Conservation (phyloP, 2,329 filamentous ascomycete species). For the Phyllosticta capitalensis region DNA sequence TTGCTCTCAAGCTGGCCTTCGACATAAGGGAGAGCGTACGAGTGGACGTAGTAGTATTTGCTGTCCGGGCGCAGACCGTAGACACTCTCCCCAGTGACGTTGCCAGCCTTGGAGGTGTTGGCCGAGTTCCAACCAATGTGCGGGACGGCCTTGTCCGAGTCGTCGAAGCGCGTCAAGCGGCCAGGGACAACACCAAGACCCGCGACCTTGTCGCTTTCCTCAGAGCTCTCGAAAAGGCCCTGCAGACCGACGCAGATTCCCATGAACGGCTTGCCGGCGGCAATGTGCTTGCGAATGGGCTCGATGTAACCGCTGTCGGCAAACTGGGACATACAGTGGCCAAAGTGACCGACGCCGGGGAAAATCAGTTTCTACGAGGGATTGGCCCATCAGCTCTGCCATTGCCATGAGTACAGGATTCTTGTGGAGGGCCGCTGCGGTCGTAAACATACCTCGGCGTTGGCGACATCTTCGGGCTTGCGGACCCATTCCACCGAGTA, state of each 20-base stretch:
- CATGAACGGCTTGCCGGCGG: constrained; percentile 93
- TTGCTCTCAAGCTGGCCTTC: constrained; percentile 64
- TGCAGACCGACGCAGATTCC: constrained; percentile 94
- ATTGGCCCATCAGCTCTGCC: constrained; percentile 24
- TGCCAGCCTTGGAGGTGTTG: constrained; percentile 43
- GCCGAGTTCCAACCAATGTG: constrained; percentile 99
- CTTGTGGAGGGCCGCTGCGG: neutral
- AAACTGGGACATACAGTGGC: constrained; percentile 85
- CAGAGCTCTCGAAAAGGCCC: constrained; percentile 77
- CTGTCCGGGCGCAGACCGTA: constrained; percentile 71
- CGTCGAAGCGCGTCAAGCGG: constrained; percentile 65
- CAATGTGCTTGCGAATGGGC: constrained; percentile 73
- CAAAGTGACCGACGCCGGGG: constrained; percentile 94
- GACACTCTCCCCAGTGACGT: constrained; percentile 44
- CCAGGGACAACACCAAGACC: constrained; percentile 70
- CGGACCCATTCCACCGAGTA: constrained; percentile 90
- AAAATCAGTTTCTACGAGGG: constrained; percentile 72
- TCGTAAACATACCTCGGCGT: constrained; percentile 59
- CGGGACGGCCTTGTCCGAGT: constrained; percentile 76
- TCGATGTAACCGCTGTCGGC: constrained; percentile 72
- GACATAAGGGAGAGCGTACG: constrained; percentile 73
- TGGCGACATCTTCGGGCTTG: constrained; percentile 70
- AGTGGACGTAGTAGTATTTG: constrained; percentile 99
- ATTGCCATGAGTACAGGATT: constrained; percentile 8
- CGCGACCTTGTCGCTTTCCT: constrained; percentile 60